phyloP scores from a whole-genome alignment of 78 protist species.

The Pigoraptor vietnamica region DNA sequence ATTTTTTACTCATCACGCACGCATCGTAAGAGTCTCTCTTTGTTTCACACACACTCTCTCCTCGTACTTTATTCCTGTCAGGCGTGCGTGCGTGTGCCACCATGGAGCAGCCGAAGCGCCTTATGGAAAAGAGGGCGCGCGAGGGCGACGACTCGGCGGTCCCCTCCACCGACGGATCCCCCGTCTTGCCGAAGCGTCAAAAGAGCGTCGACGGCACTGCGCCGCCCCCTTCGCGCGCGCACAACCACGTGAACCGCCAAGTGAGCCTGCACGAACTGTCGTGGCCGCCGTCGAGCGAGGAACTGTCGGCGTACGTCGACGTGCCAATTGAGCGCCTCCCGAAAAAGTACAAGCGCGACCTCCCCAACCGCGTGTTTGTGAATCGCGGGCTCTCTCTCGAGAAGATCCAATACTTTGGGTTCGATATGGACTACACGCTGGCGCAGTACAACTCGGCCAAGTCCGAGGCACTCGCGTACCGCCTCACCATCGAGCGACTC shows the following conservation, averaged over 20 bases:
- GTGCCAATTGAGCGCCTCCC: conserved; percentile 39
- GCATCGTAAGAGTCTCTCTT: too few relatives aligned
- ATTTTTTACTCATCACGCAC: too few relatives aligned
- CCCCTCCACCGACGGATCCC: neutral
- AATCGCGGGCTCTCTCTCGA: conserved; percentile 44
- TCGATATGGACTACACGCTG: conserved; percentile 60
- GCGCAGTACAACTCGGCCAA: conserved; percentile 57
- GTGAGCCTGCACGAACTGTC: conserved; percentile 43
- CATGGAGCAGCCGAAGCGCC: neutral
- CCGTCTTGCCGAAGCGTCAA: neutral
- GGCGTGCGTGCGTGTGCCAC: too few relatives aligned
- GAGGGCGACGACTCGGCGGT: neutral
- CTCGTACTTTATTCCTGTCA: too few relatives aligned
- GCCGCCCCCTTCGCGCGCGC: neutral
- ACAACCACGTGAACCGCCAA: neutral
- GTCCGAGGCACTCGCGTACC: conserved; percentile 52
- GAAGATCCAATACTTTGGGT: conserved; percentile 54
- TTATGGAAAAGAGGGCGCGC: neutral
- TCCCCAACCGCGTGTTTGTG: conserved; percentile 48
- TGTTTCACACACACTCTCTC: too few relatives aligned
- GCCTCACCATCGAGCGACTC: conserved; percentile 40
- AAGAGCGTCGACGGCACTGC: neutral
- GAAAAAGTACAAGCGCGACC: conserved; percentile 49
- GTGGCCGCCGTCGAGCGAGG: conserved; percentile 59
- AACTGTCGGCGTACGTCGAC: conserved; percentile 37